Evolutionary conservation across 83 land plant species (phyloP).

Genomic region (Isoetes engelmannii): DNA sequence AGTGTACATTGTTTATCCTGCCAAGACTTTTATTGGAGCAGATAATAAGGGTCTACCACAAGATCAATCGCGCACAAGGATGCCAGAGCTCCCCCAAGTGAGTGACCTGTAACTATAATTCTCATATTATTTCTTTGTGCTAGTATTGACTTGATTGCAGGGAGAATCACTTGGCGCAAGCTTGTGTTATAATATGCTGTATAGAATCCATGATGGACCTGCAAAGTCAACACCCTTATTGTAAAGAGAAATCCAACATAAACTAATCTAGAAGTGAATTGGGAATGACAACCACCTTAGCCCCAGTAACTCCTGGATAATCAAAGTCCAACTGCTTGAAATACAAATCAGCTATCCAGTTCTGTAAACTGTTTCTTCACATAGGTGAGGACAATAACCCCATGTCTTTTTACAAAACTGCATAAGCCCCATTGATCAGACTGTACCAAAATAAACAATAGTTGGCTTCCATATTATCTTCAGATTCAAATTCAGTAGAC

Average conservation of each 20-base stretch:
- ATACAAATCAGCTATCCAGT: constrained; percentile 79
- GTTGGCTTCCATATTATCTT: no score
- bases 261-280: no score
- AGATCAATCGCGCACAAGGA: constrained; percentile 91
- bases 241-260: constrained; percentile 8
- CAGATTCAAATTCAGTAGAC: no score
- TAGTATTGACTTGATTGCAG: constrained; percentile 47
- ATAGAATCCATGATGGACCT: constrained; percentile 96
- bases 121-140: constrained; percentile 43
- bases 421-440: no score
- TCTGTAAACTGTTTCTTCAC: constrained; percentile 88
- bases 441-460: no score
- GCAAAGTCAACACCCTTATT: constrained; percentile 6
- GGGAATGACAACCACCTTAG: no score
- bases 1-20: no score
- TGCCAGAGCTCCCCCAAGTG: constrained; percentile 99
- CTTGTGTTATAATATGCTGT: constrained; percentile 86
- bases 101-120: constrained; percentile 79
- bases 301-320: neutral
- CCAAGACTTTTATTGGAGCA: no score
- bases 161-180: constrained; percentile 53
- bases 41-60: constrained; percentile 30
- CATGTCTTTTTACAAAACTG: no score
- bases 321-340: constrained; percentile 51
- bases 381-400: no score